Base-by-base conservation (phyloP, 257 asterid genomes). In the Scutellaria barbata region DNA sequence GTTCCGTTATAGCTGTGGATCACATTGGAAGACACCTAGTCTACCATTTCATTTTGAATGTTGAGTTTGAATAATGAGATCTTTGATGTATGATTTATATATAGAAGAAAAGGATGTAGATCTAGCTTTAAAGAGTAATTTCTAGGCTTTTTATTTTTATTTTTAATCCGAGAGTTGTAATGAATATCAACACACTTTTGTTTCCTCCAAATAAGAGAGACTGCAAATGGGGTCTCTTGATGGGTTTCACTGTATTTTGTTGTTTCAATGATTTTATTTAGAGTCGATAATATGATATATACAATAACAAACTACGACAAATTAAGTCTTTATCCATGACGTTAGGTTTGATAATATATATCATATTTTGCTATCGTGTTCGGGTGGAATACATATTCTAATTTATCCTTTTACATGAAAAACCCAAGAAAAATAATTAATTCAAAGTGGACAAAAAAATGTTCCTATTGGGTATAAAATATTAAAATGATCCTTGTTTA, bases 11-110 rank as follows among this genome's bases (percentile, higher is more conserved):
- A 72, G 45, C 57, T 61, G n/a, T 16, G 43, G 25, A 5, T 51
- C 50, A 58, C 69, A 50, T 16, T 8, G 52, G 58, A 35, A 30
- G 8, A 6, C 41, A 43, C 25, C 63, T 20, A 37, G 30, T 17
- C 42, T 40, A 54, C 35, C 17, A 18, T 14, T 64, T 30, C 45
- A 18, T 42, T 57, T 17, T 42, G 25, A 43, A 76, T 18, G 5
- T 46, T 39, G 47, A 17, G 48, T 22, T 12, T 56, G 65, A 72
- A 33, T 53, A 41, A 73, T 62, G 59, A 59, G 35, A 67, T 77
- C 22, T 39, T 56, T 60, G 12, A 57, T 77, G 77, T 77, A 81
- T 68, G 66, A n/a, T 72, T 71, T 72, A 66, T 68, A 74, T 76
- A 74, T 76, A 79, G 77, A 66, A 45, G 71, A 69, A 53, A 62